A percentile compares a stretch with the other conserved stretches of the same genome.
phyloP scores from a whole-genome alignment of 257 asterid species.

The Forsythia viridissima region DNA sequence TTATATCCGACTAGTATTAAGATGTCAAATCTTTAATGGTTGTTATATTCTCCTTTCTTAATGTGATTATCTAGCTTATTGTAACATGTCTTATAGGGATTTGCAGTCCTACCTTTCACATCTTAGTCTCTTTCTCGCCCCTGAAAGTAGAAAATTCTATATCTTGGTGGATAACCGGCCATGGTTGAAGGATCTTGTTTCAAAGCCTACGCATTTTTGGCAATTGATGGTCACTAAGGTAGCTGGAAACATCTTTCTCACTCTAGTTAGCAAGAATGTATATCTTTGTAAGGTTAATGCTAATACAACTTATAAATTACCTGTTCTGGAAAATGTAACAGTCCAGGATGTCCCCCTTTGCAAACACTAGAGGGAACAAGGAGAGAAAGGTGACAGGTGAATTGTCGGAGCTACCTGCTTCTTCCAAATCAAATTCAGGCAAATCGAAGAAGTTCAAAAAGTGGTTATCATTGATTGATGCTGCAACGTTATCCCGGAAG shows the following conservation, averaged over 20 bases:
- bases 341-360: constrained; percentile 90
- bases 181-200: constrained; percentile 71
- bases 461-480: constrained; percentile 62
- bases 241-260: constrained; percentile 16
- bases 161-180: constrained; percentile 82
- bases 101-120: constrained; percentile 88
- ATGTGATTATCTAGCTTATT: background rate
- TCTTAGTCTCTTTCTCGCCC: constrained; percentile 58
- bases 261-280: background rate
- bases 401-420: constrained; percentile 29
- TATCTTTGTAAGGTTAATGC: background rate
- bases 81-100: constrained; percentile 50
- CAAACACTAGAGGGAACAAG: constrained; percentile 68
- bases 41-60: background rate
- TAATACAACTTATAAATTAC: constrained; percentile 6
- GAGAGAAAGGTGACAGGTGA: constrained; percentile 38
- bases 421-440: constrained; percentile 32
- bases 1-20: background rate
- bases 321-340: constrained; percentile 33
- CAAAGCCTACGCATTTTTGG: constrained; percentile 80
- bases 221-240: constrained; percentile 93
- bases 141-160: constrained; percentile 61
- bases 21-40: background rate
- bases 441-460: constrained; percentile 39
- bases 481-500: constrained; percentile 55